A percentile compares a stretch with the other conserved stretches of the same genome.
phyloP scores from a whole-genome alignment of 192 early-diverging fungal species.

The Coemansia sp. region DNA sequence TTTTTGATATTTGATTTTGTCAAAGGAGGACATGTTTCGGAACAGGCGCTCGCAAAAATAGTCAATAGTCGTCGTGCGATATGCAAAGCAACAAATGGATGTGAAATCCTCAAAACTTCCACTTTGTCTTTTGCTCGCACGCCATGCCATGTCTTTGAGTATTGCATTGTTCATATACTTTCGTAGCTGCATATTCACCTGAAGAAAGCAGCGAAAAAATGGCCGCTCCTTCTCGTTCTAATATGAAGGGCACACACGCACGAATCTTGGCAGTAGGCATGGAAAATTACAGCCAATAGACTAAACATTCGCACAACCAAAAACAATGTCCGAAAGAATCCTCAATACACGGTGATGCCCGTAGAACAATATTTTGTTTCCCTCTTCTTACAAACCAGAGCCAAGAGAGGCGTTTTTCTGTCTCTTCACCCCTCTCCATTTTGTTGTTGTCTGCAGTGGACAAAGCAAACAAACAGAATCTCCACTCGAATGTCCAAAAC shows the following conservation, averaged over 20 bases:
- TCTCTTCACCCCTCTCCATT: not conserved
- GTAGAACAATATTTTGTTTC: not conserved
- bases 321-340: not conserved
- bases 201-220: slow-evolving; percentile 8
- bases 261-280: not conserved
- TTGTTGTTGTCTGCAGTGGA: no score
- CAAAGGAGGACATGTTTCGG: no score
- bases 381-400: slow-evolving; percentile 1
- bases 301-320: not conserved
- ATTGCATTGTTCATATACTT: not conserved
- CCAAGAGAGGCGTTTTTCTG: slow-evolving; percentile 5
- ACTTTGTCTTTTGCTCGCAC: not conserved
- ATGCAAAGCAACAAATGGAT: not conserved
- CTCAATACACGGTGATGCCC: not conserved
- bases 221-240: not conserved
- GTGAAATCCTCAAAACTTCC: not conserved
- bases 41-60: no score
- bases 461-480: not conserved
- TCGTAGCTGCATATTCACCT: not conserved
- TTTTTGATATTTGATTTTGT: no score
- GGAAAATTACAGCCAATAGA: slow-evolving; percentile 4
- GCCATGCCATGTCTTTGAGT: not conserved
- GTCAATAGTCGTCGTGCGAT: not conserved
- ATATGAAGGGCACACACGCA: not conserved
- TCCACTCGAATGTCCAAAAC: slow-evolving; percentile 3